Base-by-base conservation (phyloP, 768 basidiomycete species). In the Termitomyces sp. region DNA sequence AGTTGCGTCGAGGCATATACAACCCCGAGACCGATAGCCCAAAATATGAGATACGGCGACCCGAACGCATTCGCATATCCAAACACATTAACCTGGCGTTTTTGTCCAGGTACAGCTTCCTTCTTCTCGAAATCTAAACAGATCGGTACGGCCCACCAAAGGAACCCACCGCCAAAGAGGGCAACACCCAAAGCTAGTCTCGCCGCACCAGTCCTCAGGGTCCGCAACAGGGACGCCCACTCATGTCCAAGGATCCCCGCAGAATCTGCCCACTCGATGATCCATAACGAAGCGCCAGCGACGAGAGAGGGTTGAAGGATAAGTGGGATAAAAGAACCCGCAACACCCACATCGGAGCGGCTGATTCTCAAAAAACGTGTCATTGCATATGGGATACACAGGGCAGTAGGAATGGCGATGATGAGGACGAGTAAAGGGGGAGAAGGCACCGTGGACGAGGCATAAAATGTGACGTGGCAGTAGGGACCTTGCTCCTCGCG, bases 11-110 rank as follows among this genome's bases (percentile, higher is more conserved):
- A 77, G 27, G 82, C 69, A 68, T 84, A 90, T 10, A 89, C 73
- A 12, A 87, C 50, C 4, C 76, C 75, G 38, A 96, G 80, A 44
- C 77, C 70, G 22, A 89, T 77, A 7, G 80, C 75, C 82, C 89
- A 88, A 64, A 97, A 91, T 35, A 96, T 72, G 52, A 94, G 73
- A 68, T 94, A 97, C 1, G 91, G 84, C 15, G 94, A 85, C 15
- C 94, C 96, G 63, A 85, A 95, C 0, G 91, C 85, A 66, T 98
- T 97, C 0, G 91, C 90, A 63, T 86, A 96, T 0, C 95, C 95
- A 1, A 93, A 69, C 1, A 98, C 80, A 18, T 74, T 77, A 39
- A 84, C 76, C 44, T 83, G 77, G 15, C 66, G 71, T 61, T 59
- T 74, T 56, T 60, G 59, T 54, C 64, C 68, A 57, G 47, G 46